Percentiles rank a stretch among this genome's conserved stretches.
phyloP scores from a whole-genome alignment of 495 filamentous ascomycete species.

The Halenospora varia region DNA sequence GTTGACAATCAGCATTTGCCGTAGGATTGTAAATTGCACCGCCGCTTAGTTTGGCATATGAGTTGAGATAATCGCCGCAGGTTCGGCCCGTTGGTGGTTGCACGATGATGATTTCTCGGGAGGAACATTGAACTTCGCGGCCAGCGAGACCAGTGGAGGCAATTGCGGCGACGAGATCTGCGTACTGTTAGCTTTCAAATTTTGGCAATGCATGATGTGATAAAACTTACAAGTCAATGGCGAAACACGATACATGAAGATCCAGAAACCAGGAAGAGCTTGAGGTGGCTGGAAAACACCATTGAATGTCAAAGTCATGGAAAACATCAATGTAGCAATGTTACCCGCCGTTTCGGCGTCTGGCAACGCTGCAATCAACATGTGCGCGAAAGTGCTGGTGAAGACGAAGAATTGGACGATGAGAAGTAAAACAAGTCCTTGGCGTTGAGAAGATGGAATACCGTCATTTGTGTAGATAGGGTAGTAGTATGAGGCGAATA shows the following conservation, averaged over 20 bases:
- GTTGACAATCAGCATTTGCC: constrained; percentile 51
- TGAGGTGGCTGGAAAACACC: constrained; percentile 65
- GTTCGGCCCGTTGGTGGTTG: constrained; percentile 47
- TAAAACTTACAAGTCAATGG: constrained; percentile 54
- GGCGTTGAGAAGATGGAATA: constrained; percentile 33
- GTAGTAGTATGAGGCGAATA: constrained; percentile 62
- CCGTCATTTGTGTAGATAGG: constrained; percentile 38
- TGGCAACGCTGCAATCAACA: constrained; percentile 44
- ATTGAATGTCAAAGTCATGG: constrained; percentile 58
- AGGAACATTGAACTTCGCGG: constrained; percentile 50
- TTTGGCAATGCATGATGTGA: background rate
- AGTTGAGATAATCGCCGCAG: constrained; percentile 52
- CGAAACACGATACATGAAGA: constrained; percentile 78
- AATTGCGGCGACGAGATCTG: constrained; percentile 48
- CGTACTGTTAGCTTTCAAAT: background rate
- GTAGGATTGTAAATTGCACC: constrained; percentile 53
- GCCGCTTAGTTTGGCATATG: constrained; percentile 39
- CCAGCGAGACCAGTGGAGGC: constrained; percentile 43
- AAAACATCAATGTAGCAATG: constrained; percentile 57
- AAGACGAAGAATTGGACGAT: constrained; percentile 64
- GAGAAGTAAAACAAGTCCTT: constrained; percentile 49
- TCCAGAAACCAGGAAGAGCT: constrained; percentile 70
- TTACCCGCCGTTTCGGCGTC: constrained; percentile 53
- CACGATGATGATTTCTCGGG: constrained; percentile 56
- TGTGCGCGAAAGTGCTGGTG: constrained; percentile 64